Evolutionary conservation across 2,329 filamentous ascomycete species (phyloP).

Genomic region (Epichloe scottii): DNA sequence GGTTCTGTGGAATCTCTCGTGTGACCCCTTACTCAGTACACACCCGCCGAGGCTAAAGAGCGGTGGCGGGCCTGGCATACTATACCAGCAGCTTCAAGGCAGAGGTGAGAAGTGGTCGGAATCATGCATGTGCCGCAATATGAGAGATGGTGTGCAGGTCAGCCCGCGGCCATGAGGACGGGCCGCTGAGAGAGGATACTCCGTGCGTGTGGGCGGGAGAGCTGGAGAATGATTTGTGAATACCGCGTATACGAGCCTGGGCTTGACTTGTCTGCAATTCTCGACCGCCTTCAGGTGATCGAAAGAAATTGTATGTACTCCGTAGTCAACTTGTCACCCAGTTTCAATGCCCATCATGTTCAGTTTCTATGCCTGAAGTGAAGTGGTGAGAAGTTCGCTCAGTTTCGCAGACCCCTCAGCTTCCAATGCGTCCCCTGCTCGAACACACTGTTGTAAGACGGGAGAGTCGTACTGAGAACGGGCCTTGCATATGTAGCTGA

Average conservation of each 20-base stretch:
- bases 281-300: too few species aligned
- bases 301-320: too few species aligned
- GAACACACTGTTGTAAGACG: background rate
- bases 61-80: background rate
- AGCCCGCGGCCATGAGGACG: constrained; percentile 4
- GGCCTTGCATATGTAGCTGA: background rate
- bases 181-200: constrained; percentile 1
- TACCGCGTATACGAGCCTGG: too few species aligned
- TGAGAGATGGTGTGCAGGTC: background rate
- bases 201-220: background rate
- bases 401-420: too few species aligned
- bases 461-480: background rate
- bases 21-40: background rate
- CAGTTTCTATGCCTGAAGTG: too few species aligned
- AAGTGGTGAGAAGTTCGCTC: too few species aligned
- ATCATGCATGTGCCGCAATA: background rate
- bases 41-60: background rate
- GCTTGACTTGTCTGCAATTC: too few species aligned
- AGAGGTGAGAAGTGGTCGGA: background rate
- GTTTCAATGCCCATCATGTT: too few species aligned
- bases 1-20: background rate
- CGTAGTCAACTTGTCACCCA: too few species aligned
- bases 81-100: too few species aligned
- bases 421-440: too few species aligned
- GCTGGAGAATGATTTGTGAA: too few species aligned